phyloP scores from a whole-genome alignment of 2,329 filamentous ascomycete genomes.

The Aspergillus glaucus region DNA sequence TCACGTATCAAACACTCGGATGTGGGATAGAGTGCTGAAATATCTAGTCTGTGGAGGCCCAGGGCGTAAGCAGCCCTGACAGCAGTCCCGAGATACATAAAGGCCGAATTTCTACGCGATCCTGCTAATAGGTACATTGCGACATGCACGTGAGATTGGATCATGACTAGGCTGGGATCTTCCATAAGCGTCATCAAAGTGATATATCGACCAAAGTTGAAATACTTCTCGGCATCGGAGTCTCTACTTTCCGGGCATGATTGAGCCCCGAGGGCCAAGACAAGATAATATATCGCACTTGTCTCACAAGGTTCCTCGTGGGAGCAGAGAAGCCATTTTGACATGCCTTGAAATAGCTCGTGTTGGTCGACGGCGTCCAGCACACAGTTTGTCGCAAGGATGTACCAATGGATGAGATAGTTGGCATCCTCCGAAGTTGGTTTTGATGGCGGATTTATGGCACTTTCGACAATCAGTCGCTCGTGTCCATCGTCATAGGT shows the following conservation, averaged over 20 bases:
- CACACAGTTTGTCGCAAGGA: too few species aligned
- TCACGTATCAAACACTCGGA: constrained; percentile 5
- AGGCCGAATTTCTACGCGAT: neutral
- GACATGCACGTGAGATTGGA: neutral
- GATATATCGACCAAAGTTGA: neutral
- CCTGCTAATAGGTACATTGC: neutral
- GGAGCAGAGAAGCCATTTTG: too few species aligned
- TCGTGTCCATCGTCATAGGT: too few species aligned
- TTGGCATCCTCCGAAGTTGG: too few species aligned
- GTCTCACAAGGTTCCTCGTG: too few species aligned
- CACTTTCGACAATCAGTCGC: too few species aligned
- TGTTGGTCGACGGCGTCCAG: too few species aligned
- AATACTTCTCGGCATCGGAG: neutral
- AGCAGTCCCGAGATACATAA: neutral
- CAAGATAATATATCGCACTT: neutral
- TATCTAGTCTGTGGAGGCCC: constrained; percentile 4
- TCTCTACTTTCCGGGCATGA: neutral
- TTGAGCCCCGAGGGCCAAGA: neutral
- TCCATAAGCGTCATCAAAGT: neutral
- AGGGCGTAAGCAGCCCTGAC: neutral
- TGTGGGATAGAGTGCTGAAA: constrained; percentile 4
- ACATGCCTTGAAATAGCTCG: too few species aligned
- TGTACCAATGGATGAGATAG: too few species aligned
- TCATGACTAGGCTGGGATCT: neutral
- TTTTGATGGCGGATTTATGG: too few species aligned